Evolutionary conservation across 371 early-diverging fungal genomes (phyloP).

Genomic region (Syncephalastrum sp.): DNA sequence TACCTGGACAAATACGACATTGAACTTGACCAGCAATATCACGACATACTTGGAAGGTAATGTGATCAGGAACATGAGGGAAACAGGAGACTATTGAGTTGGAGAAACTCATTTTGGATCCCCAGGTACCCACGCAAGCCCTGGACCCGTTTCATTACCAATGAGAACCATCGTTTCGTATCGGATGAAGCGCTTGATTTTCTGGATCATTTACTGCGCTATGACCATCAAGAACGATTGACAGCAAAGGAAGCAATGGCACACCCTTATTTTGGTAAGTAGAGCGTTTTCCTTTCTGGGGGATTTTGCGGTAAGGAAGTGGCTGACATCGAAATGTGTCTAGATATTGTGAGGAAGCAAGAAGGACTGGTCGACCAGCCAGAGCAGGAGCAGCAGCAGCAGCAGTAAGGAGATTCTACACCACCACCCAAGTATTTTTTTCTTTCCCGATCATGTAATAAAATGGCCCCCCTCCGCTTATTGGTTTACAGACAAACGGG

Average conservation of each 20-base stretch:
- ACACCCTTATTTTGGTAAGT: slow-evolving; percentile 88
- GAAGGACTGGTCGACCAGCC: too few species aligned
- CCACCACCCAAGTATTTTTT: too few species aligned
- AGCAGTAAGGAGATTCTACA: too few species aligned
- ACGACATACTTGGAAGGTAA: slow-evolving; percentile 74
- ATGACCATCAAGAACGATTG: slow-evolving; percentile 97
- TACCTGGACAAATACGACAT: slow-evolving; percentile 96
- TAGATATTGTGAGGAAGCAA: too few species aligned
- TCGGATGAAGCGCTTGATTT: slow-evolving; percentile 93
- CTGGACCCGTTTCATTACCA: slow-evolving; percentile 89
- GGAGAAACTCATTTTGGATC: not conserved
- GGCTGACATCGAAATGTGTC: too few species aligned
- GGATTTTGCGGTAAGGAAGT: too few species aligned
- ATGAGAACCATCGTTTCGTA: slow-evolving; percentile 82
- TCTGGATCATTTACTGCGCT: slow-evolving; percentile 90
- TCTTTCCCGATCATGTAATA: too few species aligned
- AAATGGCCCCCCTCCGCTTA: too few species aligned
- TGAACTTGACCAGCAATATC: slow-evolving; percentile 83
- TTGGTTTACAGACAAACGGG: too few species aligned
- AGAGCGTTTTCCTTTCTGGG: too few species aligned
- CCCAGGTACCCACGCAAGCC: slow-evolving; percentile 86
- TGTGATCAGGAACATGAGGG: not conserved
- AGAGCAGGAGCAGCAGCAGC: too few species aligned
- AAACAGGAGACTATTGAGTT: too few species aligned
- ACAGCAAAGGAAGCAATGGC: slow-evolving; percentile 96